Percentiles rank a stretch among this genome's conserved stretches.
Evolutionary conservation across 352 stramenopile genomes (phyloP).

Genomic region (Pythium apleroticum): DNA sequence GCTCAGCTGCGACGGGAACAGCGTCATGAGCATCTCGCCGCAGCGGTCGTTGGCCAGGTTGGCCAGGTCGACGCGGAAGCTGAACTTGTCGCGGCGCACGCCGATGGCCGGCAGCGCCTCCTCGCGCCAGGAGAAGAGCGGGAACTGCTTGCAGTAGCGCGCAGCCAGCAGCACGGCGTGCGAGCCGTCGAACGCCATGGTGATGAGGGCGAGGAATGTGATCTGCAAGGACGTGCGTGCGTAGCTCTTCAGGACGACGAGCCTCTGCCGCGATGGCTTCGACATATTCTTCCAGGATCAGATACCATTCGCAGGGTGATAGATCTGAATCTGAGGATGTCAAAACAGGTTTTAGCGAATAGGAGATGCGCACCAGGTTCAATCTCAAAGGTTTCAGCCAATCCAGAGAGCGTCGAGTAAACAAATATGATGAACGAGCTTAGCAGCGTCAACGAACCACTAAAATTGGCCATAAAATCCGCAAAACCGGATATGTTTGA

Average conservation of each 20-base stretch:
- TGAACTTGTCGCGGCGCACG: slow-evolving; percentile 59
- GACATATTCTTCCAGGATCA: slow-evolving; percentile 10
- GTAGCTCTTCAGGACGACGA: background rate
- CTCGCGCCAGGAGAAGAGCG: slow-evolving; percentile 71
- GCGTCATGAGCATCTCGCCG: slow-evolving; percentile 57
- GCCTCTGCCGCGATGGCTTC: slow-evolving; percentile 1
- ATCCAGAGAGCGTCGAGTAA: slow-evolving; percentile 10
- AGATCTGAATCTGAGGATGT: slow-evolving; percentile 5
- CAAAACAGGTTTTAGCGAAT: slow-evolving; percentile 12
- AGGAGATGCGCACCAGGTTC: background rate
- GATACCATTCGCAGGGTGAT: slow-evolving; percentile 6
- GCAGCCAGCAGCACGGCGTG: slow-evolving; percentile 71
- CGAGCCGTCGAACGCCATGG: slow-evolving; percentile 46
- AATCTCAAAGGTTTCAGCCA: slow-evolving; percentile 8
- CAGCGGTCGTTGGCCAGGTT: slow-evolving; percentile 60
- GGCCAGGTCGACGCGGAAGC: slow-evolving; percentile 66
- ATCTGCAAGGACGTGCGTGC: background rate
- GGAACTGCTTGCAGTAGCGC: slow-evolving; percentile 71
- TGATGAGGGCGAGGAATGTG: background rate
- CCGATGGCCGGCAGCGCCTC: slow-evolving; percentile 63
- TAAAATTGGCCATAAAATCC: background rate
- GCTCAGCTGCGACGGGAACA: slow-evolving; percentile 56
- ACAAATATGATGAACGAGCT: background rate
- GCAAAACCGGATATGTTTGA: no score
- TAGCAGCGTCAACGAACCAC: background rate